These are phyloP conservation scores for Daldinia sp. DNA, from an alignment of 2,329 filamentous ascomycete species.

Conservation along the genomic window DNA sequence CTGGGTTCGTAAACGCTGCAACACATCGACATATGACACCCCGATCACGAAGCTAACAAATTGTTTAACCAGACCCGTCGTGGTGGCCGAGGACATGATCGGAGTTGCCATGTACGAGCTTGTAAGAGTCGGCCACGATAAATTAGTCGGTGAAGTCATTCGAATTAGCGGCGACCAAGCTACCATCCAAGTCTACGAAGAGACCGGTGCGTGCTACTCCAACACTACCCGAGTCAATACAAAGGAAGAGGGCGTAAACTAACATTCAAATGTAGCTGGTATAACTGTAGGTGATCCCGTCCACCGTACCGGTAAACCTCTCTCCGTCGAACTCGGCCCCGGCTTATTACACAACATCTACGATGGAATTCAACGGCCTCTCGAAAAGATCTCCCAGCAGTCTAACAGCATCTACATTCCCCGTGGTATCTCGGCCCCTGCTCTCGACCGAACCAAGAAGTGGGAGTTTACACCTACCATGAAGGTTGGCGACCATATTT, in stretches of 20 bases:
- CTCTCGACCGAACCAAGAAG: conserved; percentile 90
- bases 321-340: conserved; percentile 96
- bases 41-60: conserved; percentile 50
- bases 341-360: conserved; percentile 99
- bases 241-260: conserved; percentile 34
- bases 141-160: conserved; percentile 97
- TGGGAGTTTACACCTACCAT: conserved; percentile 94
- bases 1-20: conserved; percentile 64
- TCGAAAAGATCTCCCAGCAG: conserved; percentile 82
- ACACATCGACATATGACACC: conserved; percentile 17
- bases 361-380: conserved; percentile 97
- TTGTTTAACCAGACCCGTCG: conserved; percentile 75
- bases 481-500: conserved; percentile 97
- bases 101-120: conserved; percentile 99
- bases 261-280: conserved; percentile 72
- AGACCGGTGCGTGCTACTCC: conserved; percentile 78
- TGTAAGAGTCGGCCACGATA: conserved; percentile 91
- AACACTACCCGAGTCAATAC: conserved; percentile 19
- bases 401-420: conserved; percentile 97
- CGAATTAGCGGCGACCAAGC: conserved; percentile 95
- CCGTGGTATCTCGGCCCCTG: conserved; percentile 87
- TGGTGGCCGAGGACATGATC: conserved; percentile 97
- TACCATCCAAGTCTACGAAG: conserved; percentile 98
- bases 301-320: conserved; percentile 87
- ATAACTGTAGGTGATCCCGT: conserved; percentile 97